Conservation (phyloP, 2,329 filamentous ascomycete genomes). For the Berkeleyomyces basicola region DNA sequence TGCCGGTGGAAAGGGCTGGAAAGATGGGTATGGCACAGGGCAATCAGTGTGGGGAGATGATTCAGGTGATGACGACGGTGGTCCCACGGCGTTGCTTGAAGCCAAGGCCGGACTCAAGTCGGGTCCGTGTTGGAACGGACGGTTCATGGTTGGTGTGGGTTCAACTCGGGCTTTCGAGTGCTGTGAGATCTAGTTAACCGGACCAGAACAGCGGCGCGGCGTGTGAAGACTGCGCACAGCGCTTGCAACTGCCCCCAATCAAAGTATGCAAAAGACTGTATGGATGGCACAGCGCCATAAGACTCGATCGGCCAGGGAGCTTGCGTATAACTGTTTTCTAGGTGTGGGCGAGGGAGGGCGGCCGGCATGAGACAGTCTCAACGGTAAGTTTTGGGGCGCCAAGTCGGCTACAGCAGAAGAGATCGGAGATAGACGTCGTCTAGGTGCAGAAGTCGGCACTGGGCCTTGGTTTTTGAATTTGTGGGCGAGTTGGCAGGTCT, state of each 20-base stretch:
- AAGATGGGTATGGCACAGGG: slow-evolving; percentile 1
- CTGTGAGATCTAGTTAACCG: background rate
- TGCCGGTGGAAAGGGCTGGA: background rate
- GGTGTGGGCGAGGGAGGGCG: background rate
- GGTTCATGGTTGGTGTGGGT: slow-evolving; percentile 6
- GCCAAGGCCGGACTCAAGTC: background rate
- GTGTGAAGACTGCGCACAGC: background rate
- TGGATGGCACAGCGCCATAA: background rate
- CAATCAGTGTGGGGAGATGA: slow-evolving; percentile 6
- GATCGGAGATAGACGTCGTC: background rate
- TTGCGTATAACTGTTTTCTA: background rate
- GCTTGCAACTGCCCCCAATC: background rate
- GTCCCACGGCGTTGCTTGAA: background rate
- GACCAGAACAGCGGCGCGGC: background rate
- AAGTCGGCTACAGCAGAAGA: background rate
- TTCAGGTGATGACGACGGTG: slow-evolving; percentile 1
- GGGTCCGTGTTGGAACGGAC: slow-evolving; percentile 3
- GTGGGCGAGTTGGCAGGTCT: background rate
- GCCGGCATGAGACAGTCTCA: background rate
- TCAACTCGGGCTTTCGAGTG: background rate
- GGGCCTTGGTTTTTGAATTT: background rate
- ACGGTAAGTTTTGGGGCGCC: background rate
- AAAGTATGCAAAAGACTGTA: background rate
- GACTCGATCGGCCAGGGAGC: background rate
- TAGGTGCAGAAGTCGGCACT: background rate